Conservation (phyloP, 2,329 filamentous ascomycete genomes). For the Pseudogymnoascus sp. region DNA sequence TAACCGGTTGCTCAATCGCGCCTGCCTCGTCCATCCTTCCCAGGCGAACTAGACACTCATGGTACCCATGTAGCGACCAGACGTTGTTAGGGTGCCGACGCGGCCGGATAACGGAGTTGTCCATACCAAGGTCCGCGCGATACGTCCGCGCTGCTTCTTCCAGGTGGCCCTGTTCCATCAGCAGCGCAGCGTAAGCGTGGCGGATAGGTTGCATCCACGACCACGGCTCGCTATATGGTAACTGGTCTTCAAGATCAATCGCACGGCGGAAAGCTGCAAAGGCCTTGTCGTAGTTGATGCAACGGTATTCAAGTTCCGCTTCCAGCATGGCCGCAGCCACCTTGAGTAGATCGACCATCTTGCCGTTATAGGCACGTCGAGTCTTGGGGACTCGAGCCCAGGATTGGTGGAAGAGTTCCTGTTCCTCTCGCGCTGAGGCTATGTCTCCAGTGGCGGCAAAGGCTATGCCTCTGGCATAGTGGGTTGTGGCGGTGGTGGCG, state of each 20-base stretch:
- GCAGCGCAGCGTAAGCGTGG: constrained; percentile 62
- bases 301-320: constrained; percentile 66
- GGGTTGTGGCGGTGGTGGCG: constrained; percentile 58
- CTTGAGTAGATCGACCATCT: constrained; percentile 54
- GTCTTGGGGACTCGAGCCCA: constrained; percentile 45
- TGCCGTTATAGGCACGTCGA: constrained; percentile 62
- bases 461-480: constrained; percentile 64
- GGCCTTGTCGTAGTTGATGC: constrained; percentile 48
- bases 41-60: constrained; percentile 58
- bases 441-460: constrained; percentile 51
- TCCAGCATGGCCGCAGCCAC: constrained; percentile 60
- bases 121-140: constrained; percentile 52
- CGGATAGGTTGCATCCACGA: constrained; percentile 71
- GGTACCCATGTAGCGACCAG: constrained; percentile 66
- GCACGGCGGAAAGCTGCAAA: constrained; percentile 52
- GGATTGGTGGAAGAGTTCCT: constrained; percentile 44
- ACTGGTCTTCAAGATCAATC: constrained; percentile 51
- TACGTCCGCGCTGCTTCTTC: constrained; percentile 52
- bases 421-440: constrained; percentile 46
- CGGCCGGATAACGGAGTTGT: constrained; percentile 53
- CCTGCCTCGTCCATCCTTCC: constrained; percentile 41
- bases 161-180: constrained; percentile 57
- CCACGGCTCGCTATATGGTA: constrained; percentile 70
- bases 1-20: constrained; percentile 43
- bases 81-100: constrained; percentile 65